Base-by-base conservation (phyloP, 352 stramenopile species). In the Phytophthora brassicae region DNA sequence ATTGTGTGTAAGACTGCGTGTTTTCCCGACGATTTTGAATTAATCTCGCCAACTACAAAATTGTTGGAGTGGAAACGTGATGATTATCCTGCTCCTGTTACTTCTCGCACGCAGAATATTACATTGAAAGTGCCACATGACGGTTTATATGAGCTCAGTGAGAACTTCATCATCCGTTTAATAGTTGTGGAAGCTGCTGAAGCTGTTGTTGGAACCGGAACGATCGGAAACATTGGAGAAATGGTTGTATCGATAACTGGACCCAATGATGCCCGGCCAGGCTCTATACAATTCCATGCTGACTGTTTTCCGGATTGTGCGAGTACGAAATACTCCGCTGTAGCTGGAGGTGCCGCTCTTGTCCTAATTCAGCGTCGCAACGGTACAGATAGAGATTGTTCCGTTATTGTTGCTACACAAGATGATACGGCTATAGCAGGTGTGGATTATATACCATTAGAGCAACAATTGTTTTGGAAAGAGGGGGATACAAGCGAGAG, bases 291-390 rank as follows among this genome's bases (percentile, higher is more conserved):
- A 52, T 88, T 94, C 9, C 67, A 83, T 26, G 70, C 81, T 0
- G 67, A 83, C n/a, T 94, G 85, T 26, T 92, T 91, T 57, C 75
- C 81, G 2, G 73, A 60, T 20, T 94, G 85, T 28, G 47, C 49
- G 1, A 82, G 77, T 28, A 59, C 36, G 5, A 77, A 67, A 43
- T 91, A 91, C 54, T 56, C 57, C 0, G 45, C 84, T 9, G 33
- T 68, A 26, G 71, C 84, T 14, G 79, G 81, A 23, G 84, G 82
- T 4, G 26, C 85, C 1, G 75, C 78, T 6, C 66, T 65, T 12
- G 75, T 84, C 1, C 51, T 81, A 43, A 46, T 94, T 2, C 77
- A 91, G 55, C 77, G 85, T 8, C 79, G 65, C 17, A 74, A 70
- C 35, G 85, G 85, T 16, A 88, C 66, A 24, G 72, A 92, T 23